These are phyloP conservation scores for Calonectria crousiana DNA, from an alignment of 2,329 filamentous ascomycete genomes.

Conservation along the genomic window DNA sequence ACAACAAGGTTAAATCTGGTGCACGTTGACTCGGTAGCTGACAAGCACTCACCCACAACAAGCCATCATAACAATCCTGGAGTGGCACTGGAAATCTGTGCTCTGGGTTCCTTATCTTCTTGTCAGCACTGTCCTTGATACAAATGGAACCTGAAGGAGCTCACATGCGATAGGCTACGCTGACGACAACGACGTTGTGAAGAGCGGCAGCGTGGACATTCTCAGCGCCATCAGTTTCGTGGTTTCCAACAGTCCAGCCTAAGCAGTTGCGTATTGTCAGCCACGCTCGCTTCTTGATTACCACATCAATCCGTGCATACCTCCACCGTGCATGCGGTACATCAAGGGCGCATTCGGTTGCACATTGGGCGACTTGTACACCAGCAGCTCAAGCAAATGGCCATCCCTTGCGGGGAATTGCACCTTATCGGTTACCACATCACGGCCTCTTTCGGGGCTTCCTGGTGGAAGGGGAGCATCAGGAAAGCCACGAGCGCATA, in stretches of 20 bases:
- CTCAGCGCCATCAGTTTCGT: slow-evolving; percentile 40
- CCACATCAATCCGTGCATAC: slow-evolving; percentile 1
- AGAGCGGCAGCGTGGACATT: slow-evolving; percentile 36
- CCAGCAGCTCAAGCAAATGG: slow-evolving; percentile 30
- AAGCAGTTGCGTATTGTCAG: background rate
- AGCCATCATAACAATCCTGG: slow-evolving; percentile 39
- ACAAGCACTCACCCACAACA: slow-evolving; percentile 32
- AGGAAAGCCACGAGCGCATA: slow-evolving; percentile 7
- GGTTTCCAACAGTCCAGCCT: slow-evolving; percentile 39
- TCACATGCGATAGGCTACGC: slow-evolving; percentile 38
- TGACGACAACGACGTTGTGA: slow-evolving; percentile 36
- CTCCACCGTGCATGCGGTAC: slow-evolving; percentile 43
- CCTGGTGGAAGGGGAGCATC: slow-evolving; percentile 36
- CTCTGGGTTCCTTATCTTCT: slow-evolving; percentile 33
- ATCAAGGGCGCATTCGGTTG: slow-evolving; percentile 31
- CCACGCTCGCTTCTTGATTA: background rate
- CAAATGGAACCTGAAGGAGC: background rate
- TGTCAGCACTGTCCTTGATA: background rate
- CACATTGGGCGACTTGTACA: slow-evolving; percentile 32
- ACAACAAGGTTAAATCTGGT: background rate
- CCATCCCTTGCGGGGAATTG: slow-evolving; percentile 35
- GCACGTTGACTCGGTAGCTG: accelerated
- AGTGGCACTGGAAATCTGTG: slow-evolving; percentile 36
- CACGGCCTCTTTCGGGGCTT: slow-evolving; percentile 30
- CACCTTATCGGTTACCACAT: slow-evolving; percentile 30